A percentile compares a stretch with the other conserved stretches of the same genome.
These are phyloP conservation scores for Solanum hybrid DNA, from an alignment of 305 asterid genomes.

Conservation along the genomic window DNA sequence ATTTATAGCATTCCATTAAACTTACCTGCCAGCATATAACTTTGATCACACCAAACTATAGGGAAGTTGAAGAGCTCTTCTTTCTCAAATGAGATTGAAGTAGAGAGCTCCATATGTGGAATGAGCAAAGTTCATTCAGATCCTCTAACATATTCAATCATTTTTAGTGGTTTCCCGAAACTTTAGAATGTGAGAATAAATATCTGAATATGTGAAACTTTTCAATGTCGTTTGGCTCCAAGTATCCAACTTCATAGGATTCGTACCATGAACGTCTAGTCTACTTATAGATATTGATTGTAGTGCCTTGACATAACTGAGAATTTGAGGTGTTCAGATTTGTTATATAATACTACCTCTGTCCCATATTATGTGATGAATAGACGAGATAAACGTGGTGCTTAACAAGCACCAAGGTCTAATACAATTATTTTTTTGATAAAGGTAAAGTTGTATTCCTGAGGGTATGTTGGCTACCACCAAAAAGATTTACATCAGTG, in stretches of 20 bases:
- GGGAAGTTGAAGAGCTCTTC: not conserved
- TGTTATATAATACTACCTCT: not conserved
- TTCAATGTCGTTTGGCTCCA: not conserved
- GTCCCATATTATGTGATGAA: not conserved
- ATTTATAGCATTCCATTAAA: not conserved
- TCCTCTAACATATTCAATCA: not conserved
- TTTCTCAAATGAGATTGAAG: not conserved
- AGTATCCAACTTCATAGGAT: not conserved
- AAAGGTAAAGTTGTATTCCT: not conserved
- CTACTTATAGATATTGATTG: not conserved
- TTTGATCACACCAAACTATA: not conserved
- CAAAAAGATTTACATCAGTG: not conserved
- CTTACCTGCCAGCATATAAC: not conserved
- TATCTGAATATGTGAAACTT: not conserved
- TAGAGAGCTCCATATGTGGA: not conserved
- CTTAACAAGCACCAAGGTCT: not conserved
- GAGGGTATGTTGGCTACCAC: not conserved
- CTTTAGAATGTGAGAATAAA: not conserved
- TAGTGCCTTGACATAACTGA: not conserved
- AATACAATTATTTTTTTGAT: not conserved
- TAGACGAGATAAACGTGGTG: not conserved
- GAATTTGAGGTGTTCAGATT: not conserved
- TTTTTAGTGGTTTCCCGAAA: not conserved
- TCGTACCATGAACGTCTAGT: not conserved
- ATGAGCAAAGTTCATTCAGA: not conserved